phyloP scores from a whole-genome alignment of 441 rosid species.

The Lepidium campestre region DNA sequence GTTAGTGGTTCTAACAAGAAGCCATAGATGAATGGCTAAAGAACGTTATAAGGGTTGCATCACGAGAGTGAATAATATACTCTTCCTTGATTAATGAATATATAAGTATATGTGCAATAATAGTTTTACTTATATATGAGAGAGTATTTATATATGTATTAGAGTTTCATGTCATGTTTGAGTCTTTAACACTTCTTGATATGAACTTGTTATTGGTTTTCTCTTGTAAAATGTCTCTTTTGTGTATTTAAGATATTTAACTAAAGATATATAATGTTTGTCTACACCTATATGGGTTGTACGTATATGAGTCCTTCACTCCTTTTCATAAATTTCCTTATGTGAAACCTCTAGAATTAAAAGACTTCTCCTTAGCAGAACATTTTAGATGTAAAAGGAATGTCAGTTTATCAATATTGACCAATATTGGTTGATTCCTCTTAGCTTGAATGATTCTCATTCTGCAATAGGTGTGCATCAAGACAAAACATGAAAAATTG shows the following conservation, averaged over 20 bases:
- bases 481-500: conserved; percentile 4
- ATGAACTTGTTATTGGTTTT: not conserved
- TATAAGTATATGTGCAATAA: not conserved
- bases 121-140: not conserved
- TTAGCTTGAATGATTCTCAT: too few species aligned
- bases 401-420: not conserved
- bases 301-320: not conserved
- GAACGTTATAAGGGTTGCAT: not conserved
- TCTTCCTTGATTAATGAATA: not conserved
- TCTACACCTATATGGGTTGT: not conserved
- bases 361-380: too few species aligned
- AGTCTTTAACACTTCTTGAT: not conserved
- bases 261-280: not conserved
- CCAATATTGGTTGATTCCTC: not conserved
- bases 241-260: not conserved
- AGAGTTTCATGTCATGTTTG: not conserved
- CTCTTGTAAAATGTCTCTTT: not conserved
- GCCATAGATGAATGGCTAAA: conserved; percentile 19
- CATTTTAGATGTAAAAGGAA: too few species aligned
- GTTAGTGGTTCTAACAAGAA: conserved; percentile 19
- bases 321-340: not conserved
- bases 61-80: not conserved
- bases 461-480: not conserved
- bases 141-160: not conserved
- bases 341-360: too few species aligned